Evolutionary conservation across 495 filamentous ascomycete genomes (phyloP), one percentile per base, ranked within the genome.

Genomic region (Aspergillus incahuasiensis): DNA sequence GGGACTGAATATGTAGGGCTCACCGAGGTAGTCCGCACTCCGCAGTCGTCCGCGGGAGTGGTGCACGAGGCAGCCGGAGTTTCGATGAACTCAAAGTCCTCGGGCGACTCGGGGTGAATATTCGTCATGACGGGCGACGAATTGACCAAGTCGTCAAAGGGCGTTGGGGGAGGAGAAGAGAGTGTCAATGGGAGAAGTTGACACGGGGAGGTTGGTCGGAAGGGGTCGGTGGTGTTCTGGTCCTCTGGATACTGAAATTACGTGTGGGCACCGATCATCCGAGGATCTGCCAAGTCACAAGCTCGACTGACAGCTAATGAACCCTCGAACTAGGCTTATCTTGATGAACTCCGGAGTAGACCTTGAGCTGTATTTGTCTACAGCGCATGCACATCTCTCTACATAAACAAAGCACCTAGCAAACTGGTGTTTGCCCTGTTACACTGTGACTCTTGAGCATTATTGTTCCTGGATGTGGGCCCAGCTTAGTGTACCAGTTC

Each of bases 21-120:
- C 69, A 84, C 82, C 44, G 76, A 74, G n/a, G 82, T 85, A 16
- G 80, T 83, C 47, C 74, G 65, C 30, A 85, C 82, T 51, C 82
- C 82, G 60, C 75, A 83, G 45, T 81, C 69, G 48, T 78, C 71
- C 12, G 71, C 56, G 30, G 78, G 70, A 12, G 75, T 73, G 34
- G 66, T 67, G 32, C 74, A 75, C 25, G 69, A 69, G 55, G 80
- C 83, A 44, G 79, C 68, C 55, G 85, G 85, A 55, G 84, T 88
- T 59, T 82, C 71, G 51, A 86, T 81, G 69, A 82, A 86, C 69
- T 86, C 84, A 68, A 86, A 84, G 65, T 86, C 81, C 69, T 84
- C 82, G 15, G 74, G 79, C 62, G 74, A 77, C 68, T 81, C 77
- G 52, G 78, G 76, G 40, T 73, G 70, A 48, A 68, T 68, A 53